Evolutionary conservation across 73 alveolate species (phyloP).

Genomic region (Paramecium caudatum): DNA sequence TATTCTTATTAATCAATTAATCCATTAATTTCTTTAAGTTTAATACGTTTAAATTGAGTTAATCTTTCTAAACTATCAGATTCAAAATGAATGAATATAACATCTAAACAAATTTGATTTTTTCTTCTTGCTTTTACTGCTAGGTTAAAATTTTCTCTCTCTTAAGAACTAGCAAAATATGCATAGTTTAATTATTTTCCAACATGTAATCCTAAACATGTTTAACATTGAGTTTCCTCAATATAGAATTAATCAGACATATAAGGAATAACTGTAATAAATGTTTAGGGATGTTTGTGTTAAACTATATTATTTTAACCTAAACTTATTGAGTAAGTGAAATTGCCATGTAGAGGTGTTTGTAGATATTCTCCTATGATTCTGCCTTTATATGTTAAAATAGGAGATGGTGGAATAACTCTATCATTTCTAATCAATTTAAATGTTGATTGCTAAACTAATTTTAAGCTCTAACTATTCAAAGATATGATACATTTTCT

Average conservation of each 20-base stretch:
- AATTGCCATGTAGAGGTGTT: constrained; percentile 28
- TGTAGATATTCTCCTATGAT: constrained; percentile 4
- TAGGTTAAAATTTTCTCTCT: constrained; percentile 13
- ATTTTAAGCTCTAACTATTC: constrained; percentile 14
- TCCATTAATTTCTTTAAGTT: neutral
- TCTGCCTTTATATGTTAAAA: constrained; percentile 52
- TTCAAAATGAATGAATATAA: constrained; percentile 55
- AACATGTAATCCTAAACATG: constrained; percentile 65
- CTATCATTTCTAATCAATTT: constrained; percentile 55
- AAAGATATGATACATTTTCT: neutral
- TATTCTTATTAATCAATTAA: neutral
- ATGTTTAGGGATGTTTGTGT: neutral
- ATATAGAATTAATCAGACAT: constrained; percentile 45
- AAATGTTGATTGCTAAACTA: constrained; percentile 25
- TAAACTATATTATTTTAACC: constrained; percentile 50
- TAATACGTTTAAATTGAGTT: constrained; percentile 24
- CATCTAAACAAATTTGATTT: constrained; percentile 2
- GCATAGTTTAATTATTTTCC: constrained; percentile 43
- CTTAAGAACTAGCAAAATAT: constrained; percentile 29
- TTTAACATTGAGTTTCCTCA: neutral
- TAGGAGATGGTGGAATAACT: constrained; percentile 30
- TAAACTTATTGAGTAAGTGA: constrained; percentile 17
- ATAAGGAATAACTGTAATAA: constrained; percentile 36
- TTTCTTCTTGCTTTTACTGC: constrained; percentile 18
- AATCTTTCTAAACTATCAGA: constrained; percentile 15